phyloP scores from a whole-genome alignment of 2,329 filamentous ascomycete species.

The Achaetomium macrosporum region DNA sequence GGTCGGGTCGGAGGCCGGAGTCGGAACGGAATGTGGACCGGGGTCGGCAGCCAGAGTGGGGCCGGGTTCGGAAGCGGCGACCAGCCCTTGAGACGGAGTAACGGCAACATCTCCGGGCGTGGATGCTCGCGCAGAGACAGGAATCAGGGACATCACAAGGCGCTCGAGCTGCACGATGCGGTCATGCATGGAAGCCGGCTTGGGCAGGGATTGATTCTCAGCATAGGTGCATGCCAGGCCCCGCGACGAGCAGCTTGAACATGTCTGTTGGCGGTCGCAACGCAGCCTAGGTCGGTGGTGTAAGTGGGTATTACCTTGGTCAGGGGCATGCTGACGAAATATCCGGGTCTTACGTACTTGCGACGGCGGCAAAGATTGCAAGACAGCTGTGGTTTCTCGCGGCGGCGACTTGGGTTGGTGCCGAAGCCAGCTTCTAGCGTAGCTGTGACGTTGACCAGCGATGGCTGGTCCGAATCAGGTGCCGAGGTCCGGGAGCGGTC shows the following conservation, averaged over 20 bases:
- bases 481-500: too few species aligned
- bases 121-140: too few species aligned
- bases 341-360: slow-evolving; percentile 25
- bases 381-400: slow-evolving; percentile 30
- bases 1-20: too few species aligned
- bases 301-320: background rate
- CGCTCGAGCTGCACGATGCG: slow-evolving; percentile 14
- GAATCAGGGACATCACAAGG: slow-evolving; percentile 11
- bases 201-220: background rate
- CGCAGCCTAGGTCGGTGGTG: background rate
- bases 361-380: slow-evolving; percentile 28
- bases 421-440: too few species aligned
- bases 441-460: background rate
- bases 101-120: too few species aligned
- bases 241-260: slow-evolving; percentile 7
- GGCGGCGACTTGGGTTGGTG: slow-evolving; percentile 16
- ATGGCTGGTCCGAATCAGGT: too few species aligned
- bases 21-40: too few species aligned
- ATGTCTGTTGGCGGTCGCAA: slow-evolving; percentile 13
- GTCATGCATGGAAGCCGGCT: slow-evolving; percentile 9
- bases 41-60: background rate
- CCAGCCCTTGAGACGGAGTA: too few species aligned
- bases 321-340: background rate
- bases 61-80: background rate
- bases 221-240: slow-evolving; percentile 11